phyloP scores from a whole-genome alignment of 2,329 filamentous ascomycete genomes.

The Ceratocystis papillata region DNA sequence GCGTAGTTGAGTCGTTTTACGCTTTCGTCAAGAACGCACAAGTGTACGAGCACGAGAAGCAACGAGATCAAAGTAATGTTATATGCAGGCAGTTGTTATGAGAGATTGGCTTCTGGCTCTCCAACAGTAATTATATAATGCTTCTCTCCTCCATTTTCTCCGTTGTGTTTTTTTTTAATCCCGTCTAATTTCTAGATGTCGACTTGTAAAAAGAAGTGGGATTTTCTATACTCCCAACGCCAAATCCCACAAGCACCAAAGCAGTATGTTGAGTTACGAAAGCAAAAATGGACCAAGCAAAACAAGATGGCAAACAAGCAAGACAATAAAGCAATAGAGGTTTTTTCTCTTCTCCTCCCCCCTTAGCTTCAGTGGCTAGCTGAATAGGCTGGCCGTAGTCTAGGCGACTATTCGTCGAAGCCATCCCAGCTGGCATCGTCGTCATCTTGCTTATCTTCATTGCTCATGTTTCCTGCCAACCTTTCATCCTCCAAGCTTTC shows the following conservation, averaged over 20 bases:
- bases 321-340: neutral
- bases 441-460: conserved; percentile 33
- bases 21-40: too few species aligned
- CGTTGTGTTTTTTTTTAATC: neutral
- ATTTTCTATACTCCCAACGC: conserved; percentile 24
- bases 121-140: neutral
- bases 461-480: conserved; percentile 47
- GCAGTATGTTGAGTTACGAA: conserved; percentile 11
- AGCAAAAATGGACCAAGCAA: conserved; percentile 15
- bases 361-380: neutral
- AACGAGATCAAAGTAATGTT: neutral
- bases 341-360: neutral
- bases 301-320: conserved; percentile 8
- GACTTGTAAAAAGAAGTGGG: neutral
- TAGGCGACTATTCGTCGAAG: conserved; percentile 45
- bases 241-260: conserved; percentile 20
- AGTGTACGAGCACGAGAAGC: neutral
- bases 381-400: too few species aligned
- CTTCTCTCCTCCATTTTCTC: neutral
- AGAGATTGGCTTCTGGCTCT: neutral
- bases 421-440: conserved; percentile 54
- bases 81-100: conserved; percentile 2
- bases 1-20: neutral
- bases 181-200: neutral
- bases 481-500: conserved; percentile 66